Evolutionary conservation across 164 flowering plant species (phyloP).

Genomic region (Hamamelis virginiana): DNA sequence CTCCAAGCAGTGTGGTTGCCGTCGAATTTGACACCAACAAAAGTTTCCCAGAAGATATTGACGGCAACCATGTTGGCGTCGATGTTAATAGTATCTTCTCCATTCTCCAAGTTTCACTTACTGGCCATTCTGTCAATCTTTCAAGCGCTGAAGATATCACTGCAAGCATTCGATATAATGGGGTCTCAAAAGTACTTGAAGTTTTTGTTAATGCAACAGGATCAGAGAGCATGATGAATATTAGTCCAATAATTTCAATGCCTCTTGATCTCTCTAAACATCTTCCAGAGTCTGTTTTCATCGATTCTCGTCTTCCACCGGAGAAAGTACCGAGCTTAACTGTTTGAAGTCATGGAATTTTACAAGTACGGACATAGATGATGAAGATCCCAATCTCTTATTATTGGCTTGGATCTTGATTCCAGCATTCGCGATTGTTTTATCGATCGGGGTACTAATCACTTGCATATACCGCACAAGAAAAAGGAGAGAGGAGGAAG

Average conservation of each 20-base stretch:
- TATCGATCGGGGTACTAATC: background rate
- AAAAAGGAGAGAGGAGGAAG: background rate
- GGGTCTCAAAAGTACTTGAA: slow-evolving; percentile 16
- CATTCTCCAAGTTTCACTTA: slow-evolving; percentile 18
- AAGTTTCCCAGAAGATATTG: slow-evolving; percentile 41
- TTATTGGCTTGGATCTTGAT: slow-evolving; percentile 35
- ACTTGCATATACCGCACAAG: slow-evolving; percentile 16
- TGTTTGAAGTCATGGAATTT: slow-evolving; percentile 52
- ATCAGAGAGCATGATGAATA: background rate
- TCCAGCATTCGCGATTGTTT: slow-evolving; percentile 5
- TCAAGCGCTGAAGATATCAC: slow-evolving; percentile 13
- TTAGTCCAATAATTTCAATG: slow-evolving; percentile 24
- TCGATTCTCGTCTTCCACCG: slow-evolving; percentile 60
- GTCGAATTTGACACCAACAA: slow-evolving; percentile 63
- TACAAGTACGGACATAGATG: slow-evolving; percentile 17
- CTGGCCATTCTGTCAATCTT: slow-evolving; percentile 22
- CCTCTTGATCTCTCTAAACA: slow-evolving; percentile 31
- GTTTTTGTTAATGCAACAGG: slow-evolving; percentile 20
- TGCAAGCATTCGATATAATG: slow-evolving; percentile 34
- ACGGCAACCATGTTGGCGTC: slow-evolving; percentile 56
- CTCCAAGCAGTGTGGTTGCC: slow-evolving; percentile 30
- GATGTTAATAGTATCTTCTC: slow-evolving; percentile 43
- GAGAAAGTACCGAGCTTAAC: slow-evolving; percentile 38
- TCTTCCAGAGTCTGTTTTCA: slow-evolving; percentile 39
- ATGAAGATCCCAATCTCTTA: background rate